A percentile compares a stretch with the other conserved stretches of the same genome.
phyloP scores from a whole-genome alignment of 139 green algal species.

The Chlamydomonas sp. region DNA sequence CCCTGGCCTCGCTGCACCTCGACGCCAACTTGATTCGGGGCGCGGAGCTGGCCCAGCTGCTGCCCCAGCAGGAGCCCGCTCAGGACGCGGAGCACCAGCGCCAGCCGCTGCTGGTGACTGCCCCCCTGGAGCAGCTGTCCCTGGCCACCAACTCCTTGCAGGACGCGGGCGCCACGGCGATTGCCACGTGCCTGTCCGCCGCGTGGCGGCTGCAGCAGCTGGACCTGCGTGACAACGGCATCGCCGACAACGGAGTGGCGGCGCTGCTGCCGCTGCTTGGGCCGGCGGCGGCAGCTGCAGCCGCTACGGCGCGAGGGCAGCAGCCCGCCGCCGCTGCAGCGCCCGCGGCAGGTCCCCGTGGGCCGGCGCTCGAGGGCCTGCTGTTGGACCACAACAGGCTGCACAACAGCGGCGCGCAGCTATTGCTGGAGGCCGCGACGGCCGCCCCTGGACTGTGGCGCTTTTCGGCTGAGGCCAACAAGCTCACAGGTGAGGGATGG shows the following conservation, averaged over 20 bases:
- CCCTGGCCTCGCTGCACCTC: neutral
- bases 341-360: no score
- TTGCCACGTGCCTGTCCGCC: slow-evolving; percentile 2
- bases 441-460: slow-evolving; percentile 23
- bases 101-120: neutral
- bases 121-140: slow-evolving; percentile 17
- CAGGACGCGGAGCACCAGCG: neutral
- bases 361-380: slow-evolving; percentile 3
- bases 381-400: slow-evolving; percentile 29
- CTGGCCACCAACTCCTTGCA: slow-evolving; percentile 22
- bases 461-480: slow-evolving; percentile 35
- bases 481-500: slow-evolving; percentile 24
- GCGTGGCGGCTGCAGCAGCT: slow-evolving; percentile 15
- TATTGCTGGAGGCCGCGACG: slow-evolving; percentile 16
- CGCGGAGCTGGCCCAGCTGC: neutral
- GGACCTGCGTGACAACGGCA: slow-evolving; percentile 23
- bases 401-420: slow-evolving; percentile 17
- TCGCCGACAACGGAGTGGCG: slow-evolving; percentile 10
- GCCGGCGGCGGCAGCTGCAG: neutral
- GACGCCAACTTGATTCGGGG: slow-evolving; percentile 13
- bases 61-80: neutral
- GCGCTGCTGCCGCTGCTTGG: slow-evolving; percentile 24
- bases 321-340: neutral
- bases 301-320: neutral
- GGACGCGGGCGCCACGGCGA: neutral